phyloP scores from a whole-genome alignment of 495 filamentous ascomycete species.

The Tuber aestivum region DNA sequence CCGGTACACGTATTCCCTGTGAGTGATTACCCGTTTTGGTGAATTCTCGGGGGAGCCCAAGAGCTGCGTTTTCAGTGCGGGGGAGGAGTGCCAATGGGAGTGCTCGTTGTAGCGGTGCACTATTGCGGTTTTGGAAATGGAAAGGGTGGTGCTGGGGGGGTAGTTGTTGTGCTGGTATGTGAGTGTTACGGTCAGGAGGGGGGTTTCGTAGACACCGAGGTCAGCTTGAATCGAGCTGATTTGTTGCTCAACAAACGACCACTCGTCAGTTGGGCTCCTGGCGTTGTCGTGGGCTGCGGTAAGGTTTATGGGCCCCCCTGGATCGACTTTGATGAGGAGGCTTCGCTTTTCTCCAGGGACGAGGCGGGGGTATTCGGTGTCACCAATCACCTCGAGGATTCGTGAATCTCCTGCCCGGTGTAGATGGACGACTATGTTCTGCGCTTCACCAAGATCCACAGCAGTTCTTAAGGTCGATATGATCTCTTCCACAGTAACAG shows the following conservation, averaged over 20 bases:
- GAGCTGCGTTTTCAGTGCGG: conserved; percentile 13
- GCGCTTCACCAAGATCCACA: conserved; percentile 28
- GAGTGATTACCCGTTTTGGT: not conserved
- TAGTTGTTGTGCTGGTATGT: conserved; percentile 26
- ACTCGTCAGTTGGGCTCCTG: conserved; percentile 10
- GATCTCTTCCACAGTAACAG: conserved; percentile 12
- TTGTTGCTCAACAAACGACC: conserved; percentile 30
- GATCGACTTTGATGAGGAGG: conserved; percentile 31
- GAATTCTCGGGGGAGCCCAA: conserved; percentile 21
- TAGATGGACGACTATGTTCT: conserved; percentile 23
- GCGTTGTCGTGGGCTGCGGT: not conserved
- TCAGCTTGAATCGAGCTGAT: conserved; percentile 26
- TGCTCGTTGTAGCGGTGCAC: conserved; percentile 35
- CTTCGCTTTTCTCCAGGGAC: conserved; percentile 35
- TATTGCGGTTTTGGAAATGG: conserved; percentile 7
- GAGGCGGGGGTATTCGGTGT: conserved; percentile 25
- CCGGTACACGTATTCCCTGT: conserved; percentile 27
- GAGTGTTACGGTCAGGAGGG: conserved; percentile 26
- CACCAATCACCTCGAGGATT: conserved; percentile 37
- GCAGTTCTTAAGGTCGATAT: conserved; percentile 21
- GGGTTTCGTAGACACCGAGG: conserved; percentile 34
- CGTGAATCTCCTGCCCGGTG: conserved; percentile 25
- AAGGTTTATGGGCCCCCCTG: conserved; percentile 13
- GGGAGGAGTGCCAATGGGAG: conserved; percentile 36
- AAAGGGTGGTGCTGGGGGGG: conserved; percentile 11